Base-by-base conservation (phyloP, 2,329 filamentous ascomycete species). In the Colletotrichum neosansevieriae region DNA sequence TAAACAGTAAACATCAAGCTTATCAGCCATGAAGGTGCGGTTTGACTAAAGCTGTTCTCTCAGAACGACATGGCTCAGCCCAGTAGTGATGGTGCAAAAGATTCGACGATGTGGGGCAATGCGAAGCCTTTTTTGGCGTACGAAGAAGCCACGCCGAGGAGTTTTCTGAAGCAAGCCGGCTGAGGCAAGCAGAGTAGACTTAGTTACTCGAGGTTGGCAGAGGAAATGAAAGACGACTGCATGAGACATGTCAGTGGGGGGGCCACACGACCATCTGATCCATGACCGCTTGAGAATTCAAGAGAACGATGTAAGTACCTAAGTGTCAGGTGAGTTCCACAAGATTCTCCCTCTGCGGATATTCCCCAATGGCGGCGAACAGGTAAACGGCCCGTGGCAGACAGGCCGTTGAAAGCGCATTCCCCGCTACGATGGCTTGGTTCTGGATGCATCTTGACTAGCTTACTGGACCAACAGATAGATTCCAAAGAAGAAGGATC, bases 191-290 rank as follows among this genome's bases (percentile, higher is more conserved):
- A 24, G 24, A 24, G 24, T 24, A 19, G 15, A 19, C 13, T 7
- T 36, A 10, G 29, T 38, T 17, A 21, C 10, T 32, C 6, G 34
- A 53, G n/a, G 50, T 12, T 54, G 10, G 15, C 2, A n/a, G 32
- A 21, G 17, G 9, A 54, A 11, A 19, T 6, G 11, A 38, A 3
- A 32, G 19, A 54, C 15, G 6, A 29, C 29, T 6, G 50, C 32
- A 38, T 54, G 50, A 54, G 50, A 54, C 24, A 36, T 32, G n/a
- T 6, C 29, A 19, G 50, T 53, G 50, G 50, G 29, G 29, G 15
- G 38, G 21, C 13, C 13, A 13, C 2, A 36, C 32, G 50, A 19
- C n/a, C n/a, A n/a, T 54, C 50, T 54, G 50, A 54, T 54, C 38
- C 50, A 36, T 54, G 50, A 54, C 11, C 6, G 29, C 29, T n/a